These are phyloP conservation scores for Cercospora sp. DNA, from an alignment of 2,329 filamentous ascomycete genomes.

Conservation along the genomic window DNA sequence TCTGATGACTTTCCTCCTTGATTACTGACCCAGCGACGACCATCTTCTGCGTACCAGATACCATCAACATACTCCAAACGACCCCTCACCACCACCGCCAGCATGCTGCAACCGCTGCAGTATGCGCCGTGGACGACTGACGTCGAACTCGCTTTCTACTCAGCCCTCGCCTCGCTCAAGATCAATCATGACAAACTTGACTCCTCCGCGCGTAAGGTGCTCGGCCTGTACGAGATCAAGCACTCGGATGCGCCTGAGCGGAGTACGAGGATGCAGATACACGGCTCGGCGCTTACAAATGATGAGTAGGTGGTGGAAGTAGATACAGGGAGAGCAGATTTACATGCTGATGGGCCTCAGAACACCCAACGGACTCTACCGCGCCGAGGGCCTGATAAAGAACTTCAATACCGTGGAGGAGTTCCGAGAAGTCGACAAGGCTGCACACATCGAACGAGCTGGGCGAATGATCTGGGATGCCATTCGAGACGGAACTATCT, in stretches of 20 bases:
- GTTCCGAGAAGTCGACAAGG: slow-evolving; percentile 81
- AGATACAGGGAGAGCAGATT: neutral
- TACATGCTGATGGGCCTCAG: slow-evolving; percentile 44
- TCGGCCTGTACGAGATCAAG: slow-evolving; percentile 86
- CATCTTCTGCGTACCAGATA: neutral
- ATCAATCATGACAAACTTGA: slow-evolving; percentile 97
- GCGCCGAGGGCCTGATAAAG: slow-evolving; percentile 89
- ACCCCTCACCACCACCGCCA: slow-evolving; percentile 9
- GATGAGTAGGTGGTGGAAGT: slow-evolving; percentile 64
- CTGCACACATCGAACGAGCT: slow-evolving; percentile 72
- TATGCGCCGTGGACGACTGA: slow-evolving; percentile 92
- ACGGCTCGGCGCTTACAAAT: slow-evolving; percentile 79
- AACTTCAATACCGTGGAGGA: slow-evolving; percentile 96
- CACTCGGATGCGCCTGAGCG: slow-evolving; percentile 67
- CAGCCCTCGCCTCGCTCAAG: slow-evolving; percentile 86
- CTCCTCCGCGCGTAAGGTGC: slow-evolving; percentile 81
- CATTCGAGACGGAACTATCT: slow-evolving; percentile 94
- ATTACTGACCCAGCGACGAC: neutral
- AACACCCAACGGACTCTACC: slow-evolving; percentile 67
- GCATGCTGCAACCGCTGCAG: slow-evolving; percentile 51
- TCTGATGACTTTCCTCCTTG: neutral
- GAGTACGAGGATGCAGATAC: slow-evolving; percentile 86
- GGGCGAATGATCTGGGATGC: slow-evolving; percentile 95
- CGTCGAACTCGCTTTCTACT: slow-evolving; percentile 94
- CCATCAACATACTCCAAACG: slow-evolving; percentile 1